Evolutionary conservation across 257 asterid genomes (phyloP), one percentile per base, ranked within the genome.

Genomic region (Plantago ovata): DNA sequence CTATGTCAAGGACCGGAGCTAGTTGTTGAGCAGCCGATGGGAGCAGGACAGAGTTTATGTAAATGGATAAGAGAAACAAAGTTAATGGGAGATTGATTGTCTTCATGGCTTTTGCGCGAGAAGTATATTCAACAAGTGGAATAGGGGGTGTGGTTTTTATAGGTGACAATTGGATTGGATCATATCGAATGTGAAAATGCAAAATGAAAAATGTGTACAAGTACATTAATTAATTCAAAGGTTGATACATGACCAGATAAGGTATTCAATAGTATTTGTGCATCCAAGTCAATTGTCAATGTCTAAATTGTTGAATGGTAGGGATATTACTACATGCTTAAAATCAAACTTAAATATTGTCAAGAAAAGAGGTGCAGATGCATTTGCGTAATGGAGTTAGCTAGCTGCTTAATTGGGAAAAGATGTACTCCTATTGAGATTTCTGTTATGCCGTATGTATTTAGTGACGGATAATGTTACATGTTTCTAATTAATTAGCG

Each of bases 1-100:
- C 70, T 7, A 62, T 65, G 81, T 77, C 87, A 28, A 68, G 63
- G 28, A 81, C 81, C 3, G 81, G 72, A 13, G 60, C 16, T 3
- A 72, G 74, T 15, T 23, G 24, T 52, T 66, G 56, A 6, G 68
- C 63, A 0, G 80, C 78, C 46, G 64, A 41, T 15, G 49, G 18
- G 21, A 63, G 64, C 13, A 38, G 10, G 14, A 39, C 7, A 15
- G 36, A 28, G 64, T 9, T 41, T 24, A 75, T 15, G 44, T 23
- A 56, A 56, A 56, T 39, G 61, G 61, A 19, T 19, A 40, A 10
- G 12, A 56, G 50, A 40, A 56, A 38, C 7, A 56, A 21, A 40
- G 62, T 7, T 19, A 56, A 4, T n/a, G n/a, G 10, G 48, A 39
- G 47, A 18, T 9, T 44, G 36, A 66, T 10, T 60, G 47, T 38